phyloP scores from a whole-genome alignment of 345 rosid genomes.

The Salix arbutifolia region DNA sequence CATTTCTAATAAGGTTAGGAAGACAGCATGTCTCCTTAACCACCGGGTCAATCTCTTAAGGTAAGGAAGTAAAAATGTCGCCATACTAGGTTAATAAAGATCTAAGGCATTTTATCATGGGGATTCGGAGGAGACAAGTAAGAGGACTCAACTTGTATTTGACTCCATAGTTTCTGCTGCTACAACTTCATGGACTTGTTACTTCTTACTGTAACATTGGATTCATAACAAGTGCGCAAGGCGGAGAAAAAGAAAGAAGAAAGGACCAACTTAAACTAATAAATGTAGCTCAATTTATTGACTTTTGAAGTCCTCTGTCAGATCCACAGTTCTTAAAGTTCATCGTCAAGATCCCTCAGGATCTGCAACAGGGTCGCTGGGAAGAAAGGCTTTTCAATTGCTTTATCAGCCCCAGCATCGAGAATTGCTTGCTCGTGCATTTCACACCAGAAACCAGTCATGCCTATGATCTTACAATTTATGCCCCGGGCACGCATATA shows the following conservation, averaged over 20 bases:
- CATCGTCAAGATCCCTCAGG: slow-evolving; percentile 16
- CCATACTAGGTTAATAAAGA: too few species aligned
- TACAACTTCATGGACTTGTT: too few species aligned
- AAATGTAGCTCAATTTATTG: background rate
- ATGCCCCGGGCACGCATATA: slow-evolving; percentile 13
- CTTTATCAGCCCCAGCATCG: slow-evolving; percentile 8
- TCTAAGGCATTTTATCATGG: too few species aligned
- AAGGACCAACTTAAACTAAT: background rate
- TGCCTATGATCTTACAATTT: background rate
- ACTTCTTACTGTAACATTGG: background rate
- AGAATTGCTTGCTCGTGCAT: background rate
- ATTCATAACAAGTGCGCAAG: background rate
- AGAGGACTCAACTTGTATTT: too few species aligned
- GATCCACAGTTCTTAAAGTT: background rate
- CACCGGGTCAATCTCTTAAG: too few species aligned
- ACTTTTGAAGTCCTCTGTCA: background rate
- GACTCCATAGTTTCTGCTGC: too few species aligned
- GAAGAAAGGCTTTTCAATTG: slow-evolving; percentile 10
- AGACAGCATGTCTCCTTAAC: too few species aligned
- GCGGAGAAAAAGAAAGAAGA: background rate
- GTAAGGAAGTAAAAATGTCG: too few species aligned
- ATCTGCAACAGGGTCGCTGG: background rate
- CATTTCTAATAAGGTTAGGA: too few species aligned
- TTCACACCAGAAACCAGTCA: background rate
- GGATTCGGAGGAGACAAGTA: too few species aligned